phyloP scores from a whole-genome alignment of 495 filamentous ascomycete species.

The Saxophila tyrrhenica region DNA sequence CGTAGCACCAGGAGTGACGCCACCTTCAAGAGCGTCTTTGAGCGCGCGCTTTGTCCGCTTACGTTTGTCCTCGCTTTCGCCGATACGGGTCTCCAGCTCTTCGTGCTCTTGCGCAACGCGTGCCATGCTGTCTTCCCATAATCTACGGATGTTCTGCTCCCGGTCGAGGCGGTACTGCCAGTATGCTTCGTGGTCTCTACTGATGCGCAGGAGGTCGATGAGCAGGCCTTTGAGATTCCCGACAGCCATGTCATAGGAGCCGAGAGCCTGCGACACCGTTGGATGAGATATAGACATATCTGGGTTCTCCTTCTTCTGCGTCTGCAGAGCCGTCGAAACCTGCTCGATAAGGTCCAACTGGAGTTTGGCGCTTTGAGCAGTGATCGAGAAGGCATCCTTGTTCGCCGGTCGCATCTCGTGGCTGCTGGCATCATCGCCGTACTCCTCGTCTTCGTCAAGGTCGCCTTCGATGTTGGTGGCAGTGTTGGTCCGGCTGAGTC shows the following conservation, averaged over 20 bases:
- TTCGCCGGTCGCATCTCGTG: conserved; percentile 57
- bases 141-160: conserved; percentile 72
- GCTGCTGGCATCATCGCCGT: conserved; percentile 69
- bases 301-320: conserved; percentile 59
- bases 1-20: conserved; percentile 29
- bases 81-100: conserved; percentile 71
- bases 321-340: conserved; percentile 69
- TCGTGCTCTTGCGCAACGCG: conserved; percentile 88
- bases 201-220: conserved; percentile 80
- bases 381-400: conserved; percentile 90
- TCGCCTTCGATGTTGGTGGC: conserved; percentile 40
- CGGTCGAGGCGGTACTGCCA: conserved; percentile 92
- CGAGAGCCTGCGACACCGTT: conserved; percentile 62
- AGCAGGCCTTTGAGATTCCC: conserved; percentile 76
- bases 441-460: conserved; percentile 65
- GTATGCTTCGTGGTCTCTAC: conserved; percentile 83
- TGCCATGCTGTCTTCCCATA: conserved; percentile 99
- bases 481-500: conserved; percentile 11
- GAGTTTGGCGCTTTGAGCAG: conserved; percentile 84
- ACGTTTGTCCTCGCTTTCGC: conserved; percentile 80
- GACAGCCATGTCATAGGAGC: conserved; percentile 81
- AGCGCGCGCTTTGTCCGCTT: conserved; percentile 82
- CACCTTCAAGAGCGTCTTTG: conserved; percentile 66
- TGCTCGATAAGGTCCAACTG: conserved; percentile 81
- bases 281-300: conserved; percentile 59